phyloP scores from a whole-genome alignment of 768 basidiomycete species.

The Leucosporidium yakuticum region DNA sequence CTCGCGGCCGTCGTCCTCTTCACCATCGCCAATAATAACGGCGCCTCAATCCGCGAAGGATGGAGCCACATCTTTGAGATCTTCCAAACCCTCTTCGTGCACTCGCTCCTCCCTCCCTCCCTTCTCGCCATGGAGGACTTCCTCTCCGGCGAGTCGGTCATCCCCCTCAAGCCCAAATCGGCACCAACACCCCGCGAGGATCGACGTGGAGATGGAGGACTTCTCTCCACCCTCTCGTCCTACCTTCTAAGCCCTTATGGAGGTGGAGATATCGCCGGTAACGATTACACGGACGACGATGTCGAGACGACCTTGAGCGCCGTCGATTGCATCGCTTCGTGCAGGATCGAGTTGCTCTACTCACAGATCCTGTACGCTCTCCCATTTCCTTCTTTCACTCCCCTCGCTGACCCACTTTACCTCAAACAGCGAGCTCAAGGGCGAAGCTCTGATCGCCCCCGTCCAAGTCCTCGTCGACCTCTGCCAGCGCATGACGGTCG shows the following conservation, averaged over 20 bases:
- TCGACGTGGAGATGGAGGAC: slow-evolving; percentile 70
- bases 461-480: slow-evolving; percentile 80
- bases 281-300: slow-evolving; percentile 62
- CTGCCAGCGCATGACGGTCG: slow-evolving; percentile 82
- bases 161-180: slow-evolving; percentile 64
- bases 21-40: slow-evolving; percentile 94
- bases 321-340: slow-evolving; percentile 89
- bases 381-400: not conserved
- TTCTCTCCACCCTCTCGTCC: slow-evolving; percentile 86
- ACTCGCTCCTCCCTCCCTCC: slow-evolving; percentile 78
- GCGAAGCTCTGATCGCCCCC: slow-evolving; percentile 73
- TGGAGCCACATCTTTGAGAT: slow-evolving; percentile 98
- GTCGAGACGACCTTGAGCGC: slow-evolving; percentile 90
- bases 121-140: slow-evolving; percentile 99
- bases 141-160: slow-evolving; percentile 85
- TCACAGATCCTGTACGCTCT: slow-evolving; percentile 75
- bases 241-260: slow-evolving; percentile 95
- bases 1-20: slow-evolving; percentile 94
- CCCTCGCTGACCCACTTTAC: not conserved
- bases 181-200: slow-evolving; percentile 45
- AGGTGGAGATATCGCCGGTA: slow-evolving; percentile 45
- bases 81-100: slow-evolving; percentile 91
- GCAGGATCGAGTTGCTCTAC: slow-evolving; percentile 89
- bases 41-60: slow-evolving; percentile 84
- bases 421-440: slow-evolving; percentile 61